Evolutionary conservation across 768 basidiomycete genomes (phyloP), one percentile per base, ranked within the genome.

Genomic region (Hydnomerulius pinastri): DNA sequence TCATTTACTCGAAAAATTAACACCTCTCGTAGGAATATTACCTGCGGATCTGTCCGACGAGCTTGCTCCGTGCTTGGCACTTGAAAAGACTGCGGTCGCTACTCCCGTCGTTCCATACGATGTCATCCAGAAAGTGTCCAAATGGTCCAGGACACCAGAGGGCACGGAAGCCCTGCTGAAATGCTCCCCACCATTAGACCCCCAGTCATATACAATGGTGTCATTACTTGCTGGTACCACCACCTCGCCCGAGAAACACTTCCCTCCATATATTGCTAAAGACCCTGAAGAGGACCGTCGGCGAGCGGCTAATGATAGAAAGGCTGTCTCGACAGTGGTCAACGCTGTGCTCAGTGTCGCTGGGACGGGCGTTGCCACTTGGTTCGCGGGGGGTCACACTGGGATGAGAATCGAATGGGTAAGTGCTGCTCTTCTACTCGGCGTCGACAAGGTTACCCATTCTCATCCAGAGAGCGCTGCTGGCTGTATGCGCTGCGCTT

Each of bases 401-500:
- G 76, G 79, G 2, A 85, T 87, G 86, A 78, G 68, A 49, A 71
- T 83, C 51, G 90, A 92, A 76, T 90, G 86, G 85, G 90, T 90
- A 61, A 48, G 87, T 70, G 4, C 47, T 20, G 36, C 58, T 25
- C 27, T 33, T 33, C 51, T 32, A 6, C n/a, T 38, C 43, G 25
- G 29, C 30, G 8, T 47, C 29, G 20, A 39, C 42, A 25, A 24
- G 48, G 42, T 53, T 17, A 59, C 58, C 12, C 30, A 20, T 30
- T 12, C 30, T 43, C 13, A 11, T 39, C 46, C 43, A 85, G 83
- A 79, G 81, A 64, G 79, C 82, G 3, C 72, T 92, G 13, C 74
- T 86, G 47, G 78, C 85, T 2, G 67, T 91, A 8, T 73, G 76
- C 48, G 78, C 76, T 15, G 82, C 85, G 2, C 71, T 82, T 5